These are phyloP conservation scores for Daedalea quercina DNA, from an alignment of 768 basidiomycete species.

Conservation along the genomic window DNA sequence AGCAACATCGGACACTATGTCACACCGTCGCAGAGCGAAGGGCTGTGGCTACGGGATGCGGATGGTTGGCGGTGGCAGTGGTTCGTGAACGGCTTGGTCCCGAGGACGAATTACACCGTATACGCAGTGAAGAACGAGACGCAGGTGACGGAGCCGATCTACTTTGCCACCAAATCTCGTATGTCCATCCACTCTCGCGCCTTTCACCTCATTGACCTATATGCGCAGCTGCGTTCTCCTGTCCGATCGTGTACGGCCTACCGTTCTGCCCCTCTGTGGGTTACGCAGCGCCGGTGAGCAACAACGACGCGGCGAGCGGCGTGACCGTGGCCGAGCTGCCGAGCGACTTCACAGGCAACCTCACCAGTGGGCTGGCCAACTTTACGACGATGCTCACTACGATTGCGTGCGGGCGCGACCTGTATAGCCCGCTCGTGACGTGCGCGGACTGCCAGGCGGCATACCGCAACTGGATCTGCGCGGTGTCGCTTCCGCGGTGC, in stretches of 20 bases:
- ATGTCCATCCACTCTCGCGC: conserved; percentile 15
- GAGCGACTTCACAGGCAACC: conserved; percentile 35
- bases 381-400: conserved; percentile 70
- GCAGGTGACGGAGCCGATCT: conserved; percentile 61
- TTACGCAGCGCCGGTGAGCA: conserved; percentile 63
- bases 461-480: conserved; percentile 77
- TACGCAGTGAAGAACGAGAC: conserved; percentile 53
- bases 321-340: conserved; percentile 52
- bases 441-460: conserved; percentile 70
- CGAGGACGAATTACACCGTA: conserved; percentile 74
- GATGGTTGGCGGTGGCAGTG: conserved; percentile 67
- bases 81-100: conserved; percentile 49
- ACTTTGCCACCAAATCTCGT: conserved; percentile 73
- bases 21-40: conserved; percentile 27
- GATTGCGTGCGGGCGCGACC: conserved; percentile 72
- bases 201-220: neutral
- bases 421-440: conserved; percentile 71
- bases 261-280: conserved; percentile 69
- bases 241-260: conserved; percentile 62
- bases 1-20: neutral
- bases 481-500: conserved; percentile 69
- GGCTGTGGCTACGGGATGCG: conserved; percentile 49
- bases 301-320: conserved; percentile 32
- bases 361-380: conserved; percentile 58
- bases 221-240: conserved; percentile 52